Evolutionary conservation across 768 basidiomycete species (phyloP), one percentile per base, ranked within the genome.

Genomic region (Mycena crocata): DNA sequence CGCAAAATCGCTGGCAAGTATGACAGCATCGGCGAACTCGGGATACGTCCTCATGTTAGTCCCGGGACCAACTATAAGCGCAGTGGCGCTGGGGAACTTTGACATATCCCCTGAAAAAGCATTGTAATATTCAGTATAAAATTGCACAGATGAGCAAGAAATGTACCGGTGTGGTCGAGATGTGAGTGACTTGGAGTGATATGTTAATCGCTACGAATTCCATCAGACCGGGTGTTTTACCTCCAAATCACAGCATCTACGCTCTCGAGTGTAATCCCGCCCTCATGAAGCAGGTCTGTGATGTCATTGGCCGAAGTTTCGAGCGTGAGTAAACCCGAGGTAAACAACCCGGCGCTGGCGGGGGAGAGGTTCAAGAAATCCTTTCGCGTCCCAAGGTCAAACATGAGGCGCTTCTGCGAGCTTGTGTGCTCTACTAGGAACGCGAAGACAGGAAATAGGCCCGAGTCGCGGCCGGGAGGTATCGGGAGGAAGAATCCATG

Each of bases 11-110:
- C 66, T 67, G 14, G 37, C 66, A 10, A 46, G 62, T 2, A 71
- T 35, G 8, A 26, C 35, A 7, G 62, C 42, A 28, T 59, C 32
- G 9, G 65, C 42, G 62, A 46, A 34, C 12, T 52, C 40, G 15
- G 68, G 68, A 30, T 62, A 66, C 13, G 52, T 56, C 5, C 15
- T 5, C 23, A 31, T 28, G 30, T 63, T 39, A 4, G 65, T 70
- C 17, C 45, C 65, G 3, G 46, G n/a, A 19, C 69, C 69, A 8
- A 70, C 49, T 2, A 70, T 49, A 12, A 70, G 56, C 5, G 28
- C 39, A 35, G 69, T 70, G n/a, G 49, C 50, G 45, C 62, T 57
- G 28, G 69, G 69, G 44, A 63, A 70, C 30, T 67, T 70, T 2
- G 66, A 50, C 69, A 70, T 70, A 40, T 70, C 66, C 6, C 56